These are phyloP conservation scores for Geranomyces variabilis DNA, from an alignment of 192 early-diverging fungal genomes.

Conservation along the genomic window DNA sequence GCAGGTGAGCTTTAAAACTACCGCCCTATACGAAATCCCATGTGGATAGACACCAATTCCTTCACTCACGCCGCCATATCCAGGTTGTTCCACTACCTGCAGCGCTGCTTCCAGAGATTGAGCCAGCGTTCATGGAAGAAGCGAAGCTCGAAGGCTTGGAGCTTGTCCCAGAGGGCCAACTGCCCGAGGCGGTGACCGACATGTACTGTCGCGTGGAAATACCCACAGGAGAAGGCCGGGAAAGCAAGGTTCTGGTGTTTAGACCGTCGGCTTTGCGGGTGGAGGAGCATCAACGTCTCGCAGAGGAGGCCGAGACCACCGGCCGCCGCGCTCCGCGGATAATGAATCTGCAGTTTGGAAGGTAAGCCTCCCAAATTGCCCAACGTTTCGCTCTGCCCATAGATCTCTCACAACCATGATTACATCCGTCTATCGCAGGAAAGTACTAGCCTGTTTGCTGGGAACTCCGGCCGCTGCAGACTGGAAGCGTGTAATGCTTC, in stretches of 20 bases:
- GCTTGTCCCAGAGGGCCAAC: slow-evolving; percentile 32
- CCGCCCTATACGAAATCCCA: slow-evolving; percentile 27
- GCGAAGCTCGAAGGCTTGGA: slow-evolving; percentile 44
- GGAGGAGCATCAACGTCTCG: slow-evolving; percentile 15
- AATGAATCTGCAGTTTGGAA: slow-evolving; percentile 81
- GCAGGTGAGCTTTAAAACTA: slow-evolving; percentile 48
- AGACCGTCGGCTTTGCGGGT: slow-evolving; percentile 21
- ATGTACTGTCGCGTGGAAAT: slow-evolving; percentile 41
- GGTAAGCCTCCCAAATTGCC: slow-evolving; percentile 39
- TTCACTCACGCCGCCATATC: slow-evolving; percentile 36
- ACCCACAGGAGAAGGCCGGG: slow-evolving; percentile 15
- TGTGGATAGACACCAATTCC: not conserved
- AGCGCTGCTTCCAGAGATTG: slow-evolving; percentile 41
- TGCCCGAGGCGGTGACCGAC: slow-evolving; percentile 24
- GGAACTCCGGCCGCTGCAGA: slow-evolving; percentile 69
- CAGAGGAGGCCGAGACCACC: slow-evolving; percentile 10
- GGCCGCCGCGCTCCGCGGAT: slow-evolving; percentile 30
- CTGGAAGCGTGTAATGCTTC: slow-evolving; percentile 78
- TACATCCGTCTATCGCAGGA: slow-evolving; percentile 44
- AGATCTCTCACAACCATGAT: too few species aligned
- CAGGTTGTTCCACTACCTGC: slow-evolving; percentile 60
- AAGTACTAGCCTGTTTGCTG: slow-evolving; percentile 67
- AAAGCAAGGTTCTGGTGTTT: slow-evolving; percentile 30
- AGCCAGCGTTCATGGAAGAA: slow-evolving; percentile 46
- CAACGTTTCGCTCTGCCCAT: too few species aligned